These are phyloP conservation scores for Inga laurina DNA, from an alignment of 306 rosid genomes.

Conservation along the genomic window DNA sequence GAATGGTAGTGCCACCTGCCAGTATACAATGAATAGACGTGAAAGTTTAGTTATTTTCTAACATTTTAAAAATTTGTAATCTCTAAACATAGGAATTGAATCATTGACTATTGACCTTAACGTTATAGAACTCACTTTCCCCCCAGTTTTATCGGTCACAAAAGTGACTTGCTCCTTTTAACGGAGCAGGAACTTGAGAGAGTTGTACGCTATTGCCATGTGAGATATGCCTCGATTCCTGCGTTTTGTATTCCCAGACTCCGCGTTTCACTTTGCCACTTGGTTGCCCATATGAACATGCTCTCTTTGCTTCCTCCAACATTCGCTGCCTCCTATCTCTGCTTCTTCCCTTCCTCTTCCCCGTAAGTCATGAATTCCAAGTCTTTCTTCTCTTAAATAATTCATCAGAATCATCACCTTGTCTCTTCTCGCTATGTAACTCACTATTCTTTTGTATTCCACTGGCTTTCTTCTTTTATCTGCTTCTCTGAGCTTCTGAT, in stretches of 20 bases:
- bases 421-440: neutral
- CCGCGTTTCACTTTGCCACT: conserved; percentile 35
- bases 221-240: conserved; percentile 71
- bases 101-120: neutral
- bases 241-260: conserved; percentile 34
- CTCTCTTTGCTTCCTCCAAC: conserved; percentile 30
- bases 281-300: conserved; percentile 34
- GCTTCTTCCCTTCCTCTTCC: conserved; percentile 51
- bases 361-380: conserved; percentile 45
- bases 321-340: conserved; percentile 43
- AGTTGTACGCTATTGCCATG: conserved; percentile 67
- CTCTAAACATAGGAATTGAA: neutral
- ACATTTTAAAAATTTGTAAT: neutral
- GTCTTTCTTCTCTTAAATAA: neutral
- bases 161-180: conserved; percentile 11
- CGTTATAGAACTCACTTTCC: neutral
- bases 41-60: neutral
- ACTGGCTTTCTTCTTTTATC: conserved; percentile 23
- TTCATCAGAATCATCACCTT: neutral
- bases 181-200: conserved; percentile 48
- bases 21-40: neutral
- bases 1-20: neutral
- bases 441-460: neutral
- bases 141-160: neutral
- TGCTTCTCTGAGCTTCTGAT: conserved; percentile 25